Evolutionary conservation across 768 basidiomycete species (phyloP).

Genomic region (Mycena vulgaris): DNA sequence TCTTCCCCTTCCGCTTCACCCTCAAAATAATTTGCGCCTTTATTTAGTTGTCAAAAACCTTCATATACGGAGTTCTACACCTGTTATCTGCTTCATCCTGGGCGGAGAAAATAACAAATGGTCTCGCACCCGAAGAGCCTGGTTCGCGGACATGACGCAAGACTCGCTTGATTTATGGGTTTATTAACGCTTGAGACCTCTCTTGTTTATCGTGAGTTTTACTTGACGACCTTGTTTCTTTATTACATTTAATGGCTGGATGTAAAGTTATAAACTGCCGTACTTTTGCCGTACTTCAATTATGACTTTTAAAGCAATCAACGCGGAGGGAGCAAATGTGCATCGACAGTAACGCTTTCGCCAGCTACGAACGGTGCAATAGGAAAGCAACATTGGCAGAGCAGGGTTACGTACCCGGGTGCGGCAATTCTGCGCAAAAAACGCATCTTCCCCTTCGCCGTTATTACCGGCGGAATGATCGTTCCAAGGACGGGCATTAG

Average conservation of each 20-base stretch:
- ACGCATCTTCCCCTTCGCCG: too few species aligned
- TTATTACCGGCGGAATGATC: too few species aligned
- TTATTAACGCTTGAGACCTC: conserved; percentile 29
- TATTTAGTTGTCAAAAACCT: conserved; percentile 52
- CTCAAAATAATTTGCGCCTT: background rate
- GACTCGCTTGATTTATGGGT: conserved; percentile 10
- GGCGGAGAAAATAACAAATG: conserved; percentile 28
- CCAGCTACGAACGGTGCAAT: too few species aligned
- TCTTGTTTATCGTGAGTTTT: background rate
- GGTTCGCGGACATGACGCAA: conserved; percentile 27
- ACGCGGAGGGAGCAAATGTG: conserved; percentile 94
- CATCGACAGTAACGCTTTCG: conserved; percentile 82
- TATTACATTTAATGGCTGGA: conserved; percentile 31
- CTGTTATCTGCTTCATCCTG: conserved; percentile 38
- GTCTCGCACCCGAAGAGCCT: conserved; percentile 31
- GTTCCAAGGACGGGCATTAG: background rate
- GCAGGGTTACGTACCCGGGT: conserved; percentile 1
- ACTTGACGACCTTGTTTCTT: background rate
- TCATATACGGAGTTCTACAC: conserved; percentile 59
- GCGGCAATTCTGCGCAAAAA: conserved; percentile 27
- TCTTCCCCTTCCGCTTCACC: background rate
- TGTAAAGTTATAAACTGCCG: conserved; percentile 27
- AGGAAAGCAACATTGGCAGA: background rate
- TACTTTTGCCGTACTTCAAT: conserved; percentile 29
- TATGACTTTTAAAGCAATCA: conserved; percentile 53